These are phyloP conservation scores for Stemphylium vesicarium DNA, from an alignment of 2,329 filamentous ascomycete genomes.

Conservation along the genomic window DNA sequence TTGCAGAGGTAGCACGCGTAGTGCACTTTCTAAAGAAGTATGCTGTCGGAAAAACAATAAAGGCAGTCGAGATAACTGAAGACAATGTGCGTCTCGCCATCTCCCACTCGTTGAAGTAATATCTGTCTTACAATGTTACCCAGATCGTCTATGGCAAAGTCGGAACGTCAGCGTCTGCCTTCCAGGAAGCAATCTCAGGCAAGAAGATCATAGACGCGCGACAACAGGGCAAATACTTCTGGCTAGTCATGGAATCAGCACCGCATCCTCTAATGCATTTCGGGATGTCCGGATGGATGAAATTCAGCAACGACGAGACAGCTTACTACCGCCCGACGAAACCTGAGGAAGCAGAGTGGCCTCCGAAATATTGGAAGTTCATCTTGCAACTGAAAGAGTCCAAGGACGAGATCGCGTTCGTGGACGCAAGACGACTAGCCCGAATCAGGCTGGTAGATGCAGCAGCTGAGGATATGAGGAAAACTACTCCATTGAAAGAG, in stretches of 20 bases:
- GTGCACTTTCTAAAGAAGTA: conserved; percentile 84
- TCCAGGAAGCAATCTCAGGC: conserved; percentile 75
- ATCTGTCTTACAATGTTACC: neutral
- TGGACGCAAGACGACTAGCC: conserved; percentile 79
- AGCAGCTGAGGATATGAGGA: conserved; percentile 74
- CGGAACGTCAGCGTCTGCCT: conserved; percentile 76
- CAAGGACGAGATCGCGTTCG: conserved; percentile 76
- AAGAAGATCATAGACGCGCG: conserved; percentile 75
- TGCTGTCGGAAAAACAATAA: conserved; percentile 82
- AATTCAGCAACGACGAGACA: conserved; percentile 79
- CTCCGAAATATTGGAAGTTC: conserved; percentile 90
- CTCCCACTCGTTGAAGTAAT: neutral
- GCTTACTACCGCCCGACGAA: conserved; percentile 76
- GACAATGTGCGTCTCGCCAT: conserved; percentile 59
- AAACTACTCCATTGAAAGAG: conserved; percentile 79
- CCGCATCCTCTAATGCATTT: conserved; percentile 92
- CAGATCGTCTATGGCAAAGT: conserved; percentile 87
- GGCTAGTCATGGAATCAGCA: conserved; percentile 76
- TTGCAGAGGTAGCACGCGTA: conserved; percentile 74
- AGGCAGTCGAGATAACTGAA: conserved; percentile 72
- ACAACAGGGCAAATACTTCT: conserved; percentile 97
- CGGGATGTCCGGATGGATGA: conserved; percentile 74
- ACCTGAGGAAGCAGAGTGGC: conserved; percentile 72
- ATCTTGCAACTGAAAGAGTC: conserved; percentile 69
- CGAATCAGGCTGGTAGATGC: conserved; percentile 84